A percentile compares a stretch with the other conserved stretches of the same genome.
Conservation (phyloP, 352 stramenopile species). For the Thalassiosira exigua region DNA sequence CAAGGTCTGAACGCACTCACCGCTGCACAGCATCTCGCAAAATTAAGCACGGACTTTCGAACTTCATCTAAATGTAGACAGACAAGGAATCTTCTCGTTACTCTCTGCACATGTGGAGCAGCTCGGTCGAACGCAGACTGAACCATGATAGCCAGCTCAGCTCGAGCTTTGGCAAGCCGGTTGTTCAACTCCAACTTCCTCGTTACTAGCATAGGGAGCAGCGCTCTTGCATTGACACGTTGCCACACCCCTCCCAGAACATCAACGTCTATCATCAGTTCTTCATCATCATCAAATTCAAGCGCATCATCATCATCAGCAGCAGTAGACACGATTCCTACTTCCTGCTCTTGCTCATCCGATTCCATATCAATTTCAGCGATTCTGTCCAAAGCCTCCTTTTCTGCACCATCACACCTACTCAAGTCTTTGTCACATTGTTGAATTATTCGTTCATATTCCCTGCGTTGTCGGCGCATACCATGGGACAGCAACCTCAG, state of each 20-base stretch:
- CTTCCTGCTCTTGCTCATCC: not conserved
- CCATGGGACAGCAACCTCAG: slow-evolving; percentile 22
- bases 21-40: slow-evolving; percentile 25
- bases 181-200: slow-evolving; percentile 36
- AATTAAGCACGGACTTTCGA: not conserved
- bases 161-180: slow-evolving; percentile 21
- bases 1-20: slow-evolving; percentile 7
- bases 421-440: slow-evolving; percentile 32
- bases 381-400: slow-evolving; percentile 27
- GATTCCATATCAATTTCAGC: slow-evolving; percentile 9
- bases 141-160: slow-evolving; percentile 50
- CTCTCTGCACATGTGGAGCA: slow-evolving; percentile 43
- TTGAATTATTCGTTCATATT: slow-evolving; percentile 41
- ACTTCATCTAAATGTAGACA: slow-evolving; percentile 25
- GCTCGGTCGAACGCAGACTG: slow-evolving; percentile 49
- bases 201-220: slow-evolving; percentile 35
- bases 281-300: slow-evolving; percentile 15
- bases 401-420: slow-evolving; percentile 27
- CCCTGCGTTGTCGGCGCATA: slow-evolving; percentile 20
- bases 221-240: slow-evolving; percentile 38
- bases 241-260: slow-evolving; percentile 54
- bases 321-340: not conserved
- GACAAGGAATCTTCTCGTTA: slow-evolving; percentile 45
- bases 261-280: slow-evolving; percentile 57
- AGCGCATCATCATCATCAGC: not conserved